Conservation (phyloP, 2,329 filamentous ascomycete species). For the Teratosphaeria gauchensis region DNA sequence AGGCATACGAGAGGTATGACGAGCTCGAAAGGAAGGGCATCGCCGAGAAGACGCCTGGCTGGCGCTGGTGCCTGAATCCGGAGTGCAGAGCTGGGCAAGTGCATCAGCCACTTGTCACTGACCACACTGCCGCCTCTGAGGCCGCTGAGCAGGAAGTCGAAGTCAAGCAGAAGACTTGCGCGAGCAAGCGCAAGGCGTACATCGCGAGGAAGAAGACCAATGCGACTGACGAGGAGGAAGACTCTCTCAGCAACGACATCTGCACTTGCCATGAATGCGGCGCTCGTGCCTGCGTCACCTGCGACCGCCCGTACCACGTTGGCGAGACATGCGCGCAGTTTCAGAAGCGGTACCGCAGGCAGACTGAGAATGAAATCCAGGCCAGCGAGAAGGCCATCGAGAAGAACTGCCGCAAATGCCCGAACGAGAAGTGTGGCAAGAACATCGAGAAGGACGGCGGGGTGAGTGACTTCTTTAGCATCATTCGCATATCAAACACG, state of each 20-base stretch:
- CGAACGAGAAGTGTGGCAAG: slow-evolving; percentile 14
- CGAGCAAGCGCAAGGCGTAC: background rate
- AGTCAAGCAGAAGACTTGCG: background rate
- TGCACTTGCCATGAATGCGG: slow-evolving; percentile 22
- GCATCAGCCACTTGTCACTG: slow-evolving; percentile 17
- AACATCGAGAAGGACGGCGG: slow-evolving; percentile 25
- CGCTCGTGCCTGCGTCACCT: slow-evolving; percentile 20
- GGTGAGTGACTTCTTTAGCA: background rate
- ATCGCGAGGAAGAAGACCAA: background rate
- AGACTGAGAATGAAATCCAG: slow-evolving; percentile 23
- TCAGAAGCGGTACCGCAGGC: slow-evolving; percentile 12
- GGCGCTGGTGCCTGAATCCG: slow-evolving; percentile 43
- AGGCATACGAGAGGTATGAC: slow-evolving; percentile 31
- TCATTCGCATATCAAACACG: background rate
- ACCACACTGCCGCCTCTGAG: background rate
- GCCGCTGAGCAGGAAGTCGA: background rate
- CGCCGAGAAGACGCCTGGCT: slow-evolving; percentile 26
- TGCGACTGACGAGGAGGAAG: background rate
- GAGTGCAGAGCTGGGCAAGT: slow-evolving; percentile 44
- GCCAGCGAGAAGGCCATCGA: slow-evolving; percentile 9
- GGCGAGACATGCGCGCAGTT: slow-evolving; percentile 27
- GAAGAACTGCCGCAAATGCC: slow-evolving; percentile 19
- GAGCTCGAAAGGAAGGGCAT: slow-evolving; percentile 6
- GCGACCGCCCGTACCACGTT: slow-evolving; percentile 23
- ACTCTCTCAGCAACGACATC: slow-evolving; percentile 14